A percentile compares a stretch with the other conserved stretches of the same genome.
phyloP scores from a whole-genome alignment of 768 basidiomycete species.

The Pulveroboletus sp. region DNA sequence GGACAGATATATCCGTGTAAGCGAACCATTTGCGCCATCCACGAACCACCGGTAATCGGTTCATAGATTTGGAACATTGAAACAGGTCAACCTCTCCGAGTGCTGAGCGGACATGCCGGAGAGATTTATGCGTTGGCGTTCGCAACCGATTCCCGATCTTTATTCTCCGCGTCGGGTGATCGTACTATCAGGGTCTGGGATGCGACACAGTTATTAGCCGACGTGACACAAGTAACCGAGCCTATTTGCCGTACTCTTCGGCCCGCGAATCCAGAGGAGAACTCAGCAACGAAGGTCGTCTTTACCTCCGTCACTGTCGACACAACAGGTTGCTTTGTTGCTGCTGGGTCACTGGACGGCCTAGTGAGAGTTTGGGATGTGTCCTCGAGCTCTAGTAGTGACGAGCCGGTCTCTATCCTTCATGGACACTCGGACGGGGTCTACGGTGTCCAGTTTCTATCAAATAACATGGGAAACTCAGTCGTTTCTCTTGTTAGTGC shows the following conservation, averaged over 20 bases:
- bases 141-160: conserved; percentile 30
- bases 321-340: conserved; percentile 39
- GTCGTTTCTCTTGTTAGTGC: conserved; percentile 30
- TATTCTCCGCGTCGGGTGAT: conserved; percentile 38
- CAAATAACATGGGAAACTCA: conserved; percentile 18
- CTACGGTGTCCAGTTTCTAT: conserved; percentile 31
- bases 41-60: neutral
- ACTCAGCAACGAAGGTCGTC: conserved; percentile 21
- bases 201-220: conserved; percentile 22
- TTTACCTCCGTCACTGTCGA: conserved; percentile 31
- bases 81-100: conserved; percentile 27
- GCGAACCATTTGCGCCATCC: conserved; percentile 3
- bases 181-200: conserved; percentile 35
- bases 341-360: conserved; percentile 51
- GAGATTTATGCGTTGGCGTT: conserved; percentile 37
- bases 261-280: conserved; percentile 13
- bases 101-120: conserved; percentile 31
- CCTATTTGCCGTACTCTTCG: conserved; percentile 19
- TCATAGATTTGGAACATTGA: conserved; percentile 26
- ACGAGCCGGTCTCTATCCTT: conserved; percentile 20
- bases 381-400: conserved; percentile 32
- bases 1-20: conserved; percentile 32
- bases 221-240: conserved; percentile 19
- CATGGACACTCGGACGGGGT: conserved; percentile 30
- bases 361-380: conserved; percentile 51